A percentile compares a stretch with the other conserved stretches of the same genome.
Evolutionary conservation across 2,329 filamentous ascomycete species (phyloP).

Genomic region (Pseudogymnoascus sp.): DNA sequence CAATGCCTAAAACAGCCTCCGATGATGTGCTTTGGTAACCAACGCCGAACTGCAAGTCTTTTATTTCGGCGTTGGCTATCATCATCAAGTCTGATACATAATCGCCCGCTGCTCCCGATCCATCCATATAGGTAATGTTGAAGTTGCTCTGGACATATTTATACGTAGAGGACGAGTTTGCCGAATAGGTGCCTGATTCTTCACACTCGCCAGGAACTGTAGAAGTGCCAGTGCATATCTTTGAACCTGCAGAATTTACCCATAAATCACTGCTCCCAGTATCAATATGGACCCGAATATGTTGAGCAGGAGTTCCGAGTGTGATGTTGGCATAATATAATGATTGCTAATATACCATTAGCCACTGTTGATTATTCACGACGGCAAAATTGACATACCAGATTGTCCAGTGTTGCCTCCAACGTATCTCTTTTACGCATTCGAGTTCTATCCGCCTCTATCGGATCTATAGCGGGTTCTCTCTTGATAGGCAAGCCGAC

Average conservation of each 20-base stretch:
- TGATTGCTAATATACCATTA: conserved; percentile 38
- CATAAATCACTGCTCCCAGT: conserved; percentile 63
- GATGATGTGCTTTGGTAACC: conserved; percentile 52
- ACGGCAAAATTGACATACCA: conserved; percentile 34
- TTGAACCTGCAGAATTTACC: conserved; percentile 58
- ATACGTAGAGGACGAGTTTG: conserved; percentile 69
- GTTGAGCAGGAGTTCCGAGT: conserved; percentile 52
- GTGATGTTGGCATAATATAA: conserved; percentile 57
- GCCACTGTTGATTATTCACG: conserved; percentile 9
- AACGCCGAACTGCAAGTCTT: conserved; percentile 61
- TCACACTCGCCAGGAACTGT: conserved; percentile 29
- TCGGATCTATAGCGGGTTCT: conserved; percentile 20
- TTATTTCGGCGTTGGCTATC: conserved; percentile 45
- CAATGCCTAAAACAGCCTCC: conserved; percentile 78
- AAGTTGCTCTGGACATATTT: conserved; percentile 64
- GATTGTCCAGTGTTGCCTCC: conserved; percentile 43
- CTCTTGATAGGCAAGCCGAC: conserved; percentile 25
- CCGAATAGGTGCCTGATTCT: conserved; percentile 56
- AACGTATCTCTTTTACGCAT: conserved; percentile 33
- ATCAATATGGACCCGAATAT: conserved; percentile 51
- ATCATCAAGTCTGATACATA: conserved; percentile 68
- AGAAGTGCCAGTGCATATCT: conserved; percentile 42
- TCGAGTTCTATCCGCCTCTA: conserved; percentile 30
- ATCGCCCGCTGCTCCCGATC: conserved; percentile 66
- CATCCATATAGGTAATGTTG: conserved; percentile 83